Percentiles rank a stretch among this genome's conserved stretches.
These are phyloP conservation scores for Taphrina communis DNA, from an alignment of 1,139 yeast species.

Conservation along the genomic window DNA sequence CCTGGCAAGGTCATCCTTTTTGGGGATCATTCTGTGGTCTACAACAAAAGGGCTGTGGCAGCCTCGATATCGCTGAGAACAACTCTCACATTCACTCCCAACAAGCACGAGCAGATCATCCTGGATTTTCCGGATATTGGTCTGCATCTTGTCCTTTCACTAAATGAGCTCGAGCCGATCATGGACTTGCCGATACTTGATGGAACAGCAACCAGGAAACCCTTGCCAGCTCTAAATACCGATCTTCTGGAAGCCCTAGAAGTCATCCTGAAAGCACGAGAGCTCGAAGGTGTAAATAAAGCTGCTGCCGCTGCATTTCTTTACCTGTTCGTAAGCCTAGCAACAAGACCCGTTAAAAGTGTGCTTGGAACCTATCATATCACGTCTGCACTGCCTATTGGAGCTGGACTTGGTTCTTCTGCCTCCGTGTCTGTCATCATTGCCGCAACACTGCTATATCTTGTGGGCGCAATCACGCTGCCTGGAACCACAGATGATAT, in stretches of 20 bases:
- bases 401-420: constrained; percentile 96
- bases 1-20: constrained; percentile 96
- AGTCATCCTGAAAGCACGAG: constrained; percentile 54
- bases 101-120: constrained; percentile 55
- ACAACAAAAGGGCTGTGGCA: constrained; percentile 88
- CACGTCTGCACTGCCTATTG: constrained; percentile 87
- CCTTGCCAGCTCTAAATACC: constrained; percentile 65
- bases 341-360: constrained; percentile 56
- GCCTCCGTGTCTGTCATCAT: constrained; percentile 89
- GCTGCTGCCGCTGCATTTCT: constrained; percentile 87
- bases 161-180: constrained; percentile 4
- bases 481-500: constrained; percentile 45
- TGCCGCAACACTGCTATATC: constrained; percentile 71
- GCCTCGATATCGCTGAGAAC: constrained; percentile 85
- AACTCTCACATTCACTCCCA: constrained; percentile 63
- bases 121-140: constrained; percentile 84
- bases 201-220: constrained; percentile 33
- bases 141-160: constrained; percentile 55
- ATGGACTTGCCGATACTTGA: no score
- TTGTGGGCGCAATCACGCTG: constrained; percentile 65
- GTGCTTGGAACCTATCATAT: constrained; percentile 65
- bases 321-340: constrained; percentile 68
- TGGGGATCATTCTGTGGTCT: constrained; percentile 97
- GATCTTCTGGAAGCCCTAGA: constrained; percentile 61
- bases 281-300: constrained; percentile 47